These are phyloP conservation scores for Hsuehochloa calcarea DNA, from an alignment of 176 grass and related monocot species.

Conservation along the genomic window DNA sequence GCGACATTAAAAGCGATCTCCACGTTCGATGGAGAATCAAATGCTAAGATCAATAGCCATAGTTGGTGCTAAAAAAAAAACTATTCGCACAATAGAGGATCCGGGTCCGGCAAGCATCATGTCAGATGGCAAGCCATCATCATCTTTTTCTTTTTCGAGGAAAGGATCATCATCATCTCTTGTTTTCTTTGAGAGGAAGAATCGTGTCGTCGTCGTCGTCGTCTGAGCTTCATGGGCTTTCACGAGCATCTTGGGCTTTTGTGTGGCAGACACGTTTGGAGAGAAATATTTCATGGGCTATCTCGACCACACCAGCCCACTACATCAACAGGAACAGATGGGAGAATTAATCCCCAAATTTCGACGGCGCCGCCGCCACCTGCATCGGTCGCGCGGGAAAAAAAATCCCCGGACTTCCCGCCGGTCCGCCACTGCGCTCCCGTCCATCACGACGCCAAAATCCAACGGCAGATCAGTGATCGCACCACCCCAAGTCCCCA, in stretches of 20 bases:
- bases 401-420: background rate
- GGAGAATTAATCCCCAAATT: background rate
- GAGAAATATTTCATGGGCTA: background rate
- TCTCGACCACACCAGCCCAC: background rate
- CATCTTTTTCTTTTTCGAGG: no score
- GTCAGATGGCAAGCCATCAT: no score
- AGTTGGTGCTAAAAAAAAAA: no score
- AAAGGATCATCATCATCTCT: no score
- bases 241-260: background rate
- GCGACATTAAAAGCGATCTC: no score
- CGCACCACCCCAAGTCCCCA: background rate
- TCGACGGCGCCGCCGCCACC: no score
- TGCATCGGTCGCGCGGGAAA: conserved; percentile 36
- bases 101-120: no score
- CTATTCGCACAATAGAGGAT: no score
- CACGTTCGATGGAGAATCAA: no score
- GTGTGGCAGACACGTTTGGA: background rate
- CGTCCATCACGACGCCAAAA: background rate
- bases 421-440: conserved; percentile 28
- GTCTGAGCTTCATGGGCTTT: background rate
- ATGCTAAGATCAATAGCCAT: no score
- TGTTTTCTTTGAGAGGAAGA: no score
- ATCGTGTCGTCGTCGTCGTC: no score
- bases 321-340: background rate
- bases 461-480: conserved; percentile 6